Conservation (phyloP, 2,329 filamentous ascomycete genomes). For the Pseudocercospora fuligena region DNA sequence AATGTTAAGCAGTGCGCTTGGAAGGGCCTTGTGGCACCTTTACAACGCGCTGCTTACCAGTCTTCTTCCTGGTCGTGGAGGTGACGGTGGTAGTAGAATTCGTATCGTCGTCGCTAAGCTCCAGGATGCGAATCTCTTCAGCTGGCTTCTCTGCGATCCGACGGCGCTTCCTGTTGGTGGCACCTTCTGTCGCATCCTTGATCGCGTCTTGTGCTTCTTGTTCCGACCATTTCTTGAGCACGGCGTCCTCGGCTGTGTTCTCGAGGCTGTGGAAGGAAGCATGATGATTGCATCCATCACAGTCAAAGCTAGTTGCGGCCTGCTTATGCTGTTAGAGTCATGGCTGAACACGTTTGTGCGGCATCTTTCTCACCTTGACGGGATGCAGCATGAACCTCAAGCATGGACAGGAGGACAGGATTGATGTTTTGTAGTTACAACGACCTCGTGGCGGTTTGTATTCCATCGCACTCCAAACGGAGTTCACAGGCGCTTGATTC, state of each 20-base stretch:
- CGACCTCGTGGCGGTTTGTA: conserved; percentile 57
- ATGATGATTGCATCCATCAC: conserved; percentile 61
- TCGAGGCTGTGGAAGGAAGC: conserved; percentile 60
- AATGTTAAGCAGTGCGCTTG: not conserved
- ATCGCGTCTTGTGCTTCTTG: conserved; percentile 33
- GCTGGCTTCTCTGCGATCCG: conserved; percentile 27
- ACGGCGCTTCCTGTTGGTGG: conserved; percentile 34
- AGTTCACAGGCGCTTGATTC: conserved; percentile 41
- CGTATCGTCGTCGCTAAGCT: conserved; percentile 16
- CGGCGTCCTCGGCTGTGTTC: conserved; percentile 55
- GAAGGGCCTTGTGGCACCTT: not conserved
- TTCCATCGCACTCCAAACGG: conserved; percentile 58
- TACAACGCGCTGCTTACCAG: not conserved
- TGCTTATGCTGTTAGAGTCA: conserved; percentile 17
- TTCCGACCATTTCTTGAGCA: conserved; percentile 52
- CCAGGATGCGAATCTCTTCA: conserved; percentile 24
- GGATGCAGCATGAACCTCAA: conserved; percentile 63
- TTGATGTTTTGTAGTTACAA: conserved; percentile 55
- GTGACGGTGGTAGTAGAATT: not conserved
- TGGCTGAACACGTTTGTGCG: not conserved
- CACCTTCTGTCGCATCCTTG: conserved; percentile 19
- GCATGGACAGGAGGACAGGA: conserved; percentile 57
- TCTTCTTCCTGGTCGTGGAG: not conserved
- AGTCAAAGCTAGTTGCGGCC: conserved; percentile 58
- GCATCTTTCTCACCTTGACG: conserved; percentile 50